phyloP scores from a whole-genome alignment of 768 basidiomycete genomes.

The Austroboletus festivus region DNA sequence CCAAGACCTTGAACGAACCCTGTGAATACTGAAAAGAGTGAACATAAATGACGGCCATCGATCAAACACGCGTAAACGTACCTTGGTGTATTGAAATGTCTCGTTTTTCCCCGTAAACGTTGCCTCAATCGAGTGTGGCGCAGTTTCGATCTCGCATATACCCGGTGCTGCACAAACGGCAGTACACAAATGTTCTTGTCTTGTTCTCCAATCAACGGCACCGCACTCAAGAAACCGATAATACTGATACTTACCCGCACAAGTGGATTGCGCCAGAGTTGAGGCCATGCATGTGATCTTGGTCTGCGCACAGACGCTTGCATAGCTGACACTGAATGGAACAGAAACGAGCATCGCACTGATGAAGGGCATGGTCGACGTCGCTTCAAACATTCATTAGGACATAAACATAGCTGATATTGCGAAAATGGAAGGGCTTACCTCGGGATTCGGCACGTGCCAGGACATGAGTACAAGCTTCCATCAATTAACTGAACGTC shows the following conservation, averaged over 20 bases:
- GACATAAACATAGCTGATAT: not conserved
- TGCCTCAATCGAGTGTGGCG: constrained; percentile 57
- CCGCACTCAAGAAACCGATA: not conserved
- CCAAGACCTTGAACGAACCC: constrained; percentile 31
- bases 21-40: constrained; percentile 45
- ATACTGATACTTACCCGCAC: constrained; percentile 44
- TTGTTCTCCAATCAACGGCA: constrained; percentile 17
- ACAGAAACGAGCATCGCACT: constrained; percentile 51
- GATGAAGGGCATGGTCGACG: constrained; percentile 42
- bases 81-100: constrained; percentile 66
- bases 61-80: constrained; percentile 26
- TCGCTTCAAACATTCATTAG: constrained; percentile 35
- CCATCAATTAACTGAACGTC: constrained; percentile 29
- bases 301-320: constrained; percentile 46
- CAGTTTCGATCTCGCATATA: constrained; percentile 56
- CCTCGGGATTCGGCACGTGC: constrained; percentile 43
- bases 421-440: constrained; percentile 8
- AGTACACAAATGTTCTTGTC: constrained; percentile 50
- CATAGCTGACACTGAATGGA: constrained; percentile 55
- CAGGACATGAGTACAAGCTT: constrained; percentile 38
- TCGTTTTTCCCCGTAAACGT: constrained; percentile 60
- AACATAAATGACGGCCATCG: no score
- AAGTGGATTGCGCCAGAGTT: constrained; percentile 42
- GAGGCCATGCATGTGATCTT: constrained; percentile 54
- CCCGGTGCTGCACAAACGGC: constrained; percentile 43